phyloP scores from a whole-genome alignment of 1,284 basidiomycete species.

The Moniliophthora roreri region DNA sequence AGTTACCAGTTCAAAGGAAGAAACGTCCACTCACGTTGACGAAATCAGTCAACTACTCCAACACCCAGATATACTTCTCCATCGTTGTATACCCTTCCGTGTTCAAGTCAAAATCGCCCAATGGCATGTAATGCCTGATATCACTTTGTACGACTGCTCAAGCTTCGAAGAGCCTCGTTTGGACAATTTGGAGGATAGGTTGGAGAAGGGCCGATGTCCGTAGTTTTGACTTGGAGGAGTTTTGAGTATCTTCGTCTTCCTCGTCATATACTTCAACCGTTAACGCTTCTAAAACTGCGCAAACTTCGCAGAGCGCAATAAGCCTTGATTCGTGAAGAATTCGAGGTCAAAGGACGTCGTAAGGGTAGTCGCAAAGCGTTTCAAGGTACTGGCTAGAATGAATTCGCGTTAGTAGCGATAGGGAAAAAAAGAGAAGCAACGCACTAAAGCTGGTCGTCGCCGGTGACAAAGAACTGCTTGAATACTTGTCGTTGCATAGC shows the following conservation, averaged over 20 bases:
- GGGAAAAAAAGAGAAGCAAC: conserved; percentile 27
- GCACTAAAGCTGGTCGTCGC: conserved; percentile 83
- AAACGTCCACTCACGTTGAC: conserved; percentile 68
- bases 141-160: conserved; percentile 88
- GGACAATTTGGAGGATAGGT: conserved; percentile 91
- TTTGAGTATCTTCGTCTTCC: conserved; percentile 24
- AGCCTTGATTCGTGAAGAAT: conserved; percentile 90
- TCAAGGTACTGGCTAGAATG: conserved; percentile 77
- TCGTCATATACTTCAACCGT: conserved; percentile 79
- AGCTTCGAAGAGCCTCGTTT: conserved; percentile 91
- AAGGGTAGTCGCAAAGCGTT: conserved; percentile 87
- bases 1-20: conserved; percentile 1
- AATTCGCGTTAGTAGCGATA: conserved; percentile 9
- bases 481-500: conserved; percentile 90
- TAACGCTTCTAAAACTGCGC: conserved; percentile 88
- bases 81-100: conserved; percentile 87
- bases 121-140: conserved; percentile 79
- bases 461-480: conserved; percentile 82
- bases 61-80: conserved; percentile 82
- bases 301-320: conserved; percentile 86
- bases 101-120: conserved; percentile 61
- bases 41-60: conserved; percentile 85
- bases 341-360: conserved; percentile 89
- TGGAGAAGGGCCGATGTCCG: conserved; percentile 75
- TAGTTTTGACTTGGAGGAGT: conserved; percentile 1